Conservation (phyloP, 495 filamentous ascomycete species). For the Parmelia sp. region DNA sequence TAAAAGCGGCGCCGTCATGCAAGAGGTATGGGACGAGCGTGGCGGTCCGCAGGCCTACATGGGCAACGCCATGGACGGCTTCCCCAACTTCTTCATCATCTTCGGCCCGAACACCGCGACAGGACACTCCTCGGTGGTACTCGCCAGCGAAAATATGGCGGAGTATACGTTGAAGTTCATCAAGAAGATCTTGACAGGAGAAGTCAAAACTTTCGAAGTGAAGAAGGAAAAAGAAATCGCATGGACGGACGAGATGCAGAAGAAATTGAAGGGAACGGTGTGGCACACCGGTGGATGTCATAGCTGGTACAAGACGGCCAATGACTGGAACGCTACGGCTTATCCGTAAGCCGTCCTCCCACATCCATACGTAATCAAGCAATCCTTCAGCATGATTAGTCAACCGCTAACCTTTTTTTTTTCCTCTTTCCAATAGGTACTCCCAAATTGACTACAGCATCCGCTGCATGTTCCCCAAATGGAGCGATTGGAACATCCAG, state of each 20-base stretch:
- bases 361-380: too few relatives aligned
- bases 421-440: conserved; percentile 38
- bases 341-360: conserved; percentile 48
- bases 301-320: conserved; percentile 52
- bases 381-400: not conserved
- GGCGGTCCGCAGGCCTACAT: conserved; percentile 58
- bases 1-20: conserved; percentile 41
- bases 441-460: conserved; percentile 45
- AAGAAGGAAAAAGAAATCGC: conserved; percentile 48
- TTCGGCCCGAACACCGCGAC: conserved; percentile 61
- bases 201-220: conserved; percentile 39
- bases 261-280: conserved; percentile 46
- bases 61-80: conserved; percentile 57
- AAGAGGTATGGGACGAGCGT: conserved; percentile 47
- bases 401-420: conserved; percentile 11
- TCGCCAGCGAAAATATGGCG: conserved; percentile 55
- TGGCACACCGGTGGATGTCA: conserved; percentile 47
- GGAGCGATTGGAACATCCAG: conserved; percentile 48
- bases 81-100: conserved; percentile 64
- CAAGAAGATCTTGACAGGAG: conserved; percentile 36
- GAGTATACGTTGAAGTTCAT: conserved; percentile 41
- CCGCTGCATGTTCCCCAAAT: conserved; percentile 50
- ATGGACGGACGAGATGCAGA: conserved; percentile 50
- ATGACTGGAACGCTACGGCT: conserved; percentile 53
- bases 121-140: conserved; percentile 56